Evolutionary conservation across 148 eudicot species (phyloP).

Genomic region (Amaranthus hypochondriacus): DNA sequence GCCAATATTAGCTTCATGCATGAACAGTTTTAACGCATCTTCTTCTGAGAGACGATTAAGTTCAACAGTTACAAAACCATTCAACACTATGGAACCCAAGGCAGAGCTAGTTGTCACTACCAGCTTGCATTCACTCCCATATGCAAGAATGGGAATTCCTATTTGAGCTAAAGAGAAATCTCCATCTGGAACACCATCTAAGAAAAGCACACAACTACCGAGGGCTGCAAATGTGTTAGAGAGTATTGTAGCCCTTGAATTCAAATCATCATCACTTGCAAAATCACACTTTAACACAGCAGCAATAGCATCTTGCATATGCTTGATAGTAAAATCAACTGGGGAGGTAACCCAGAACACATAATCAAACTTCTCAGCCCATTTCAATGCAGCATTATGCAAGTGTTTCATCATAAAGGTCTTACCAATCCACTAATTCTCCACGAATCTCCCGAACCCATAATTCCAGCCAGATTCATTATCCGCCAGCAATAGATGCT

Average conservation of each 20-base stretch:
- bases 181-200: slow-evolving; percentile 15
- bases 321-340: background rate
- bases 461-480: no score
- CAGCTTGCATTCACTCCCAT: slow-evolving; percentile 15
- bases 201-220: slow-evolving; percentile 14
- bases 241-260: slow-evolving; percentile 11
- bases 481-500: background rate
- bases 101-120: slow-evolving; percentile 3
- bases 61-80: background rate
- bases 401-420: slow-evolving; percentile 21
- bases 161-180: background rate
- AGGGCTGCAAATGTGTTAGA: background rate
- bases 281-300: slow-evolving; percentile 12
- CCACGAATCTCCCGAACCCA: no score
- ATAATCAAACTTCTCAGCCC: slow-evolving; percentile 11
- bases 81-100: background rate
- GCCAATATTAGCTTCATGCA: slow-evolving; percentile 9
- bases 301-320: slow-evolving; percentile 15
- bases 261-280: background rate
- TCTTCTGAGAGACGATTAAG: slow-evolving; percentile 4
- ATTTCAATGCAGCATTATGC: background rate
- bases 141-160: slow-evolving; percentile 4
- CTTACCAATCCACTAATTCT: slow-evolving; percentile 1
- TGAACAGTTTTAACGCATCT: slow-evolving; percentile 7
- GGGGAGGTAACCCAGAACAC: slow-evolving; percentile 18